Evolutionary conservation across 179 eudicot species (phyloP), one percentile per base, ranked within the genome.

Genomic region (Silene vulgaris): DNA sequence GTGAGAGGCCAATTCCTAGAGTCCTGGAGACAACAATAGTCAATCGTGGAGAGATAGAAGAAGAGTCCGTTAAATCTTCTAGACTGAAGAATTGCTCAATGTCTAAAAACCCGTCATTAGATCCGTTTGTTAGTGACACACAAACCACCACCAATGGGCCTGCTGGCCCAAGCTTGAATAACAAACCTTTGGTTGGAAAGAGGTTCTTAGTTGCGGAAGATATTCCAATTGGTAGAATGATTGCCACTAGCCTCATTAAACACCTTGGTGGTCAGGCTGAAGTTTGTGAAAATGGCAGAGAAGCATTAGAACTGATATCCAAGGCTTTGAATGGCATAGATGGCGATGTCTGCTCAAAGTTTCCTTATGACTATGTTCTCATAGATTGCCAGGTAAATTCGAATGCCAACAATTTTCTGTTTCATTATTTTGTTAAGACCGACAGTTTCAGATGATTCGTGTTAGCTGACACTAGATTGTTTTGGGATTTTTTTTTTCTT

Each of bases 371-470:
- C 54, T 79, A 26, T 76, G 85, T 91, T 56, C 75, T 91, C 65
- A 91, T 91, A 96, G 97, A 91, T 54, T 91, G 97, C 59, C 83
- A 90, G 95, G 96, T 90, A 76, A 54, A 54, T 16, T 16, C 20
- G 40, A 0, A 45, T 71, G 11, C 23, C 9, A 0, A 30, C 14
- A 54, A 59, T 11, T 32, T 69, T 69, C 54, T 43, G 72, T 43
- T 69, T 43, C 8, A 2, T 52, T 52, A 3, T 52, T 52, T 52
- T 52, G 17, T 52, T 52, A 52, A 16, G 59, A 52, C 17, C 11
- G 14, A 50, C 4, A n/a, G n/a, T 50, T 50, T 16, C 4, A 16
- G 17, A 16, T 52, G 59, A 52, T 52, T 14, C 1, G 17, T 14
- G 59, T 52, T 14, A 52, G 59, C 17, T 52, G 59, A 52, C 12